These are phyloP conservation scores for Schizophyllum amplum DNA, from an alignment of 1,284 basidiomycete genomes.

Conservation along the genomic window DNA sequence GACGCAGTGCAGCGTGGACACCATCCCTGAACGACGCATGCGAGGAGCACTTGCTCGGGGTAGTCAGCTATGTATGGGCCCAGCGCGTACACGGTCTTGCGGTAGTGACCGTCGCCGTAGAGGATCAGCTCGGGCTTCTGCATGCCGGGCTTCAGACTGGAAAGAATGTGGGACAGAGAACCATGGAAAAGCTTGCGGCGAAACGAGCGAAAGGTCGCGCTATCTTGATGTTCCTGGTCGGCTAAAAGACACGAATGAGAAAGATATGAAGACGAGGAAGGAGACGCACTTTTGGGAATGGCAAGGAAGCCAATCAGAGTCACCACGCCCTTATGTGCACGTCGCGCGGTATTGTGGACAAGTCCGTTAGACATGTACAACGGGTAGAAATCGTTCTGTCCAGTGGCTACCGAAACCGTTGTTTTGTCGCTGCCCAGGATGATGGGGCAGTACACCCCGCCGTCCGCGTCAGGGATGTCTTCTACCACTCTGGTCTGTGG, in stretches of 20 bases:
- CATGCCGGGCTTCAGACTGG: slow-evolving; percentile 12
- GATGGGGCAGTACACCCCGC: slow-evolving; percentile 23
- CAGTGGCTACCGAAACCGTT: slow-evolving; percentile 27
- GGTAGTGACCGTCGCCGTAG: slow-evolving; percentile 17
- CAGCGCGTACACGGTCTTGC: slow-evolving; percentile 13
- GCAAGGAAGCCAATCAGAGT: slow-evolving; percentile 23
- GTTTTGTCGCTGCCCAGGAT: slow-evolving; percentile 30
- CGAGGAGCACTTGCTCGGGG: slow-evolving; percentile 16
- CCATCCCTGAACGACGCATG: slow-evolving; percentile 16
- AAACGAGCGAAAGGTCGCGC: slow-evolving; percentile 12
- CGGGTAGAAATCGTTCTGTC: slow-evolving; percentile 26
- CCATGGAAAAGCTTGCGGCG: slow-evolving; percentile 14
- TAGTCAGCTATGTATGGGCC: slow-evolving; percentile 20
- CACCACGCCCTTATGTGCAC: slow-evolving; percentile 20
- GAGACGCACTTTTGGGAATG: slow-evolving; percentile 24
- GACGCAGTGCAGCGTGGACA: slow-evolving; percentile 9
- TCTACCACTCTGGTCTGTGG: slow-evolving; percentile 8
- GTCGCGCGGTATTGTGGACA: slow-evolving; percentile 21
- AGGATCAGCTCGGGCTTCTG: slow-evolving; percentile 9
- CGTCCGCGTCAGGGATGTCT: slow-evolving; percentile 8
- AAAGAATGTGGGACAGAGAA: slow-evolving; percentile 10
- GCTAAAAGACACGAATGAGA: not conserved
- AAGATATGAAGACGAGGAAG: not conserved
- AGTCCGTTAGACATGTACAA: slow-evolving; percentile 23
- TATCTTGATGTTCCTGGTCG: not conserved